Base-by-base conservation (phyloP, 2,329 filamentous ascomycete genomes). In the Trichoderma atroviride region DNA sequence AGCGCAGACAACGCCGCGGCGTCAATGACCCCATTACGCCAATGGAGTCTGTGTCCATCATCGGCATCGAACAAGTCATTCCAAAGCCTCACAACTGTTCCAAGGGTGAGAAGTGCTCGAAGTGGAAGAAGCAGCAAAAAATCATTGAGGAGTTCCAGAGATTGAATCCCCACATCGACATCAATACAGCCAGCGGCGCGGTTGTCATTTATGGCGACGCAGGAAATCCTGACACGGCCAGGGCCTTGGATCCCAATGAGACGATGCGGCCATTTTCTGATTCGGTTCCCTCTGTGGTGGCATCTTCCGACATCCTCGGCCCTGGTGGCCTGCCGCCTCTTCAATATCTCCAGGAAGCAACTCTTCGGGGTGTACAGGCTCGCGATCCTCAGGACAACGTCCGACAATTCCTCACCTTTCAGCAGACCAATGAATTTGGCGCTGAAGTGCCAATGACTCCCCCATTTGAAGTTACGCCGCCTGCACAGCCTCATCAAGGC, bases 381-480 rank as follows among this genome's bases (percentile, higher is more conserved):
- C 87, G 91, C 65, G 94, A 97, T 76, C 92, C 94, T 6, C 94
- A 96, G 79, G 94, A 97, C 81, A 97, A 95, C 74, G 93, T 98
- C 43, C 90, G 92, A 76, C 93, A 97, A 73, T 98, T 97, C 80
- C 86, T 98, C 65, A 88, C 88, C 76, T 94, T 97, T 78, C 95
- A 98, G 78, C 90, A 92, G 47, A 72, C 78, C 77, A 85, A 87
- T 68, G 72, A 71, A 7, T 74, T 74, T 43, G 74, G 73, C 55
- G 83, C 83, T 71, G 87, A 90, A 65, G 86, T 91, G n/a, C 88
- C 89, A 9, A 87, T 87, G 10, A 90, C 90, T 9, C 91, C 92
- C 19, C 89, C 90, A 4, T 91, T 91, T 73, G 89, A 92, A 81
- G 83, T 89, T 74, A 85, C 86, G 70, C 85, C 87, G 16, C 75